phyloP scores from a whole-genome alignment of 2,329 filamentous ascomycete species.

The Trichophyton simii region DNA sequence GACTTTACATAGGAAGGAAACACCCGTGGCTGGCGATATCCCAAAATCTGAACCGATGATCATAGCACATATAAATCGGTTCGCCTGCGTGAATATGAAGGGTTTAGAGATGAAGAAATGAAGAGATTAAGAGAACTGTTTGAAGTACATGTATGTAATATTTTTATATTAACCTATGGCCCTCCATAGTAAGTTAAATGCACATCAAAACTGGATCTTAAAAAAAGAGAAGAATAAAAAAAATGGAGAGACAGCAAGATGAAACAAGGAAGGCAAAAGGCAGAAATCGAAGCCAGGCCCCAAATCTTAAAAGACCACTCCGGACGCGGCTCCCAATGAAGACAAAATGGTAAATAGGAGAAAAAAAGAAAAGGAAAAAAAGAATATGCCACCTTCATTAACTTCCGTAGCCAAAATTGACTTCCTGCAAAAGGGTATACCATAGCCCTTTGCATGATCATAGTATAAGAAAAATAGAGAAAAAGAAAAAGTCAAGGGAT shows the following conservation, averaged over 20 bases:
- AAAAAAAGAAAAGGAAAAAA: not conserved
- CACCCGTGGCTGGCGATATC: not conserved
- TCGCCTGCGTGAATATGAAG: not conserved
- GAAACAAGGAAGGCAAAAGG: not conserved
- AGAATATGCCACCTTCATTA: not conserved
- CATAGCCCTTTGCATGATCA: not conserved
- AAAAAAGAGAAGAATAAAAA: not conserved
- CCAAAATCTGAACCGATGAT: not conserved
- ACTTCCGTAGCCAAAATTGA: not conserved
- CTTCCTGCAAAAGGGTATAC: not conserved
- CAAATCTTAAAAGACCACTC: not conserved
- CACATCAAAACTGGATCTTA: not conserved
- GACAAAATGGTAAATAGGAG: not conserved
- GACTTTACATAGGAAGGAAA: not conserved
- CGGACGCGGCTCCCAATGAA: conserved; percentile 3
- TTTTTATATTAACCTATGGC: conserved; percentile 4
- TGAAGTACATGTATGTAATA: not conserved
- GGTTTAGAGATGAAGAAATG: not conserved
- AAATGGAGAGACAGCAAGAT: not conserved
- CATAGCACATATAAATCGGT: not conserved
- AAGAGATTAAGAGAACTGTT: not conserved
- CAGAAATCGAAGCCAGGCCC: not conserved
- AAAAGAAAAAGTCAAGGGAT: not conserved
- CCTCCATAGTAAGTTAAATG: conserved; percentile 3
- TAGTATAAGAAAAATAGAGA: not conserved